phyloP scores from a whole-genome alignment of 2,329 filamentous ascomycete genomes.

The Dactylellina sp. region DNA sequence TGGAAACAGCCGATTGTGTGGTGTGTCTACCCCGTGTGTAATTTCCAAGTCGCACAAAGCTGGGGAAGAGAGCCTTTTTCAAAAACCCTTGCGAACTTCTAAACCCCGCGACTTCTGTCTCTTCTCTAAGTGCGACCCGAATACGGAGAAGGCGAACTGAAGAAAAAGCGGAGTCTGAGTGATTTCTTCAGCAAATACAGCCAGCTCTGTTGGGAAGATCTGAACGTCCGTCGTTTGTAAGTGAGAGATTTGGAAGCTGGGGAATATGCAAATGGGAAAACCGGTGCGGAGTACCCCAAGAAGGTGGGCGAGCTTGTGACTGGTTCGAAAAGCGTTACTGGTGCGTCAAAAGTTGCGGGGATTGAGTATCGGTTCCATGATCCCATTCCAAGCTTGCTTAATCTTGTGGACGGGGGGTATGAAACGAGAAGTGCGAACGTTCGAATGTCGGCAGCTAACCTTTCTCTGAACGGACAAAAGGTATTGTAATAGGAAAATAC shows the following conservation, averaged over 20 bases:
- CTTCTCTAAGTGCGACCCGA: conserved; percentile 6
- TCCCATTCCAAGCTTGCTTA: conserved; percentile 23
- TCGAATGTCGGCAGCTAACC: neutral
- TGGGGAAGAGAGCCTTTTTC: conserved; percentile 25
- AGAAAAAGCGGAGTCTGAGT: conserved; percentile 3
- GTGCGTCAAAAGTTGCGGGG: conserved; percentile 43
- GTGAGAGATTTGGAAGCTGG: conserved; percentile 22
- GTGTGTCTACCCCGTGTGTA: conserved; percentile 41
- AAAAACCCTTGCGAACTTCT: neutral
- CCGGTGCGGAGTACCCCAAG: conserved; percentile 47
- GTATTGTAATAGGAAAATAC: neutral
- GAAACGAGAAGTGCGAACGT: conserved; percentile 15
- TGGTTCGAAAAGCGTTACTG: conserved; percentile 19
- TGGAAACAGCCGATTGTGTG: conserved; percentile 25
- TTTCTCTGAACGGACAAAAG: neutral
- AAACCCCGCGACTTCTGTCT: neutral
- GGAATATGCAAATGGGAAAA: conserved; percentile 23
- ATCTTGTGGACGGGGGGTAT: conserved; percentile 19
- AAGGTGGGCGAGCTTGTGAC: conserved; percentile 32
- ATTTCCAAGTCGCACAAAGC: conserved; percentile 52
- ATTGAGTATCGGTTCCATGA: conserved; percentile 29
- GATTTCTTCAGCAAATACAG: neutral
- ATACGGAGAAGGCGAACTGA: neutral
- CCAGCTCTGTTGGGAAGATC: neutral
- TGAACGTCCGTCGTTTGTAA: conserved; percentile 1